Percentiles rank a stretch among this genome's conserved stretches.
Conservation (phyloP, 2,329 filamentous ascomycete species). For the Graphilbum fragrans region DNA sequence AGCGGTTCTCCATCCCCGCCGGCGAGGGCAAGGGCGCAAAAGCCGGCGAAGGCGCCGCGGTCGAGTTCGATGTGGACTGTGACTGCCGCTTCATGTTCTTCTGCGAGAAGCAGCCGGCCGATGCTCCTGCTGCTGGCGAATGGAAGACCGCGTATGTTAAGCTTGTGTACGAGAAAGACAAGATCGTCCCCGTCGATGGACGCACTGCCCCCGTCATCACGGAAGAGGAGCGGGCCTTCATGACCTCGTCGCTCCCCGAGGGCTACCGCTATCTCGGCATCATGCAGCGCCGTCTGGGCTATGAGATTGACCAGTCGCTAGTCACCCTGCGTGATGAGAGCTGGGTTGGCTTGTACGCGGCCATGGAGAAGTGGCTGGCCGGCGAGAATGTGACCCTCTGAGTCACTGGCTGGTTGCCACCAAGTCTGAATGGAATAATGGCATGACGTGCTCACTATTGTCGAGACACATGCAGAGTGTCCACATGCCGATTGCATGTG, state of each 20-base stretch:
- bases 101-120: constrained; percentile 17
- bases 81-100: constrained; percentile 38
- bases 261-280: constrained; percentile 34
- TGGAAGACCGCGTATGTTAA: constrained; percentile 34
- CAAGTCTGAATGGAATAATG: too few relatives aligned
- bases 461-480: too few relatives aligned
- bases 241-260: constrained; percentile 25
- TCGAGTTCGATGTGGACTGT: constrained; percentile 35
- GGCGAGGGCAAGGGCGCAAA: constrained; percentile 10
- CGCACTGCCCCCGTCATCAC: constrained; percentile 23
- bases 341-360: constrained; percentile 27
- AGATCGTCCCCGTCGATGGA: constrained; percentile 32
- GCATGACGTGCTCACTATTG: too few relatives aligned
- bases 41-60: neutral
- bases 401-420: too few relatives aligned
- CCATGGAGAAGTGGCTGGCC: constrained; percentile 27
- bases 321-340: constrained; percentile 24
- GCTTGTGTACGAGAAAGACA: constrained; percentile 38
- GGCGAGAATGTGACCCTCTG: neutral
- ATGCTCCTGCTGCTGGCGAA: neutral
- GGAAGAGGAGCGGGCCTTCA: constrained; percentile 19
- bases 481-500: too few relatives aligned
- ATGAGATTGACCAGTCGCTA: constrained; percentile 26
- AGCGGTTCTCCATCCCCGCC: constrained; percentile 25
- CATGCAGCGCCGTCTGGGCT: constrained; percentile 32